Percentiles rank a stretch among this genome's conserved stretches.
These are phyloP conservation scores for Aureobasidium subglaciale DNA, from an alignment of 2,329 filamentous ascomycete species.

Conservation along the genomic window DNA sequence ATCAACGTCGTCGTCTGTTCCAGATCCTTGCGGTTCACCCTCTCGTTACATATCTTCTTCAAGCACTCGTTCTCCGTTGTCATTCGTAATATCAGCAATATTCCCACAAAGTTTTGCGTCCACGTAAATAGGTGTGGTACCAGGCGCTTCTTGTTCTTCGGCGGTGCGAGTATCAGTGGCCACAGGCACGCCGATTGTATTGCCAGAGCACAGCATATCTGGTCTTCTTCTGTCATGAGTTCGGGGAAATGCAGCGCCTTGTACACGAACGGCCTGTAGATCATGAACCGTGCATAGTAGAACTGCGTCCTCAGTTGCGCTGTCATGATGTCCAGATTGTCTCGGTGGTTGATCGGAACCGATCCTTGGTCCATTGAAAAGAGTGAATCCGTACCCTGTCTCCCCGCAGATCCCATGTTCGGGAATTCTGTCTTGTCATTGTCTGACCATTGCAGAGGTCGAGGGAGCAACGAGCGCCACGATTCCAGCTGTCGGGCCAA, in stretches of 20 bases:
- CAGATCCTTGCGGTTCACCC: slow-evolving; percentile 42
- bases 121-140: slow-evolving; percentile 55
- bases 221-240: slow-evolving; percentile 47
- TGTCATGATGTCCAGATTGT: slow-evolving; percentile 50
- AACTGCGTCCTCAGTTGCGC: slow-evolving; percentile 53
- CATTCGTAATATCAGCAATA: slow-evolving; percentile 51
- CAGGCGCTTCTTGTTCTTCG: slow-evolving; percentile 51
- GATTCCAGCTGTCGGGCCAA: slow-evolving; percentile 49
- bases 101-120: slow-evolving; percentile 55
- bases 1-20: slow-evolving; percentile 48
- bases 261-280: slow-evolving; percentile 53
- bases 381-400: slow-evolving; percentile 30
- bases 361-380: slow-evolving; percentile 43
- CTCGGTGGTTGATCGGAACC: slow-evolving; percentile 42
- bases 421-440: slow-evolving; percentile 40
- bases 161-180: slow-evolving; percentile 53
- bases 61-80: slow-evolving; percentile 47
- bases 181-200: slow-evolving; percentile 52
- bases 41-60: slow-evolving; percentile 41
- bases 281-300: slow-evolving; percentile 52
- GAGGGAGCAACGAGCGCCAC: slow-evolving; percentile 52
- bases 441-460: slow-evolving; percentile 52
- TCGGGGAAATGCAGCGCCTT: slow-evolving; percentile 54
- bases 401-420: slow-evolving; percentile 22
- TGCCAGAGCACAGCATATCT: slow-evolving; percentile 49